Conservation (phyloP, 805 yeast genomes). For the Hanseniaspora lachancei region DNA sequence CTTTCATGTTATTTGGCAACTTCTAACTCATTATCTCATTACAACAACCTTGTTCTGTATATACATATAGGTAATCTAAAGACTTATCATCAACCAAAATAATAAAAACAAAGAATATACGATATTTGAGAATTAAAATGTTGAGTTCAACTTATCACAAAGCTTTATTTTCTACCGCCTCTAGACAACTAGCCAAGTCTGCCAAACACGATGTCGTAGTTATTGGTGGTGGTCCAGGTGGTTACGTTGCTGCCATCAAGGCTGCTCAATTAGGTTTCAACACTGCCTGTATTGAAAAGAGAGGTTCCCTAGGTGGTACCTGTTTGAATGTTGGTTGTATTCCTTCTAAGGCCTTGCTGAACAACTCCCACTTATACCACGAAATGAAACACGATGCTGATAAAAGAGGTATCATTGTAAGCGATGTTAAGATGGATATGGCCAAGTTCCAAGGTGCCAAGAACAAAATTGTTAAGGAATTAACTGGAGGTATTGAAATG, state of each 20-base stretch:
- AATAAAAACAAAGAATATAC: neutral
- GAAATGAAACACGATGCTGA: constrained; percentile 73
- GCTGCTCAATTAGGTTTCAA: constrained; percentile 92
- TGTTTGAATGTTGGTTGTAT: constrained; percentile 98
- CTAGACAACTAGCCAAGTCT: constrained; percentile 18
- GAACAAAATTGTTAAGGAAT: constrained; percentile 74
- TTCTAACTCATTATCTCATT: too few species aligned
- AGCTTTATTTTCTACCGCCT: constrained; percentile 13
- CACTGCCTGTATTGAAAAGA: constrained; percentile 93
- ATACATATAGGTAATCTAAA: too few species aligned
- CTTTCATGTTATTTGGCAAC: too few species aligned
- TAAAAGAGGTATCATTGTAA: constrained; percentile 78
- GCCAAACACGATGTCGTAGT: constrained; percentile 78
- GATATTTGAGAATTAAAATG: neutral
- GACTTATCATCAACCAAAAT: neutral
- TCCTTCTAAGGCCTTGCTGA: constrained; percentile 89
- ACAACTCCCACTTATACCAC: constrained; percentile 89
- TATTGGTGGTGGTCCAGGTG: constrained; percentile 99
- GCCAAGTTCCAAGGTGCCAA: constrained; percentile 78
- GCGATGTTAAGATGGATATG: constrained; percentile 60
- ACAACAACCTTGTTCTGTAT: too few species aligned
- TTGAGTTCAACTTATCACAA: constrained; percentile 13
- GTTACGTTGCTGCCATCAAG: constrained; percentile 96
- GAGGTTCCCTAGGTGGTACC: constrained; percentile 95
- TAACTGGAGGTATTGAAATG: constrained; percentile 90